These are phyloP conservation scores for Phytophthora sojae DNA, from an alignment of 352 stramenopile genomes.

Conservation along the genomic window DNA sequence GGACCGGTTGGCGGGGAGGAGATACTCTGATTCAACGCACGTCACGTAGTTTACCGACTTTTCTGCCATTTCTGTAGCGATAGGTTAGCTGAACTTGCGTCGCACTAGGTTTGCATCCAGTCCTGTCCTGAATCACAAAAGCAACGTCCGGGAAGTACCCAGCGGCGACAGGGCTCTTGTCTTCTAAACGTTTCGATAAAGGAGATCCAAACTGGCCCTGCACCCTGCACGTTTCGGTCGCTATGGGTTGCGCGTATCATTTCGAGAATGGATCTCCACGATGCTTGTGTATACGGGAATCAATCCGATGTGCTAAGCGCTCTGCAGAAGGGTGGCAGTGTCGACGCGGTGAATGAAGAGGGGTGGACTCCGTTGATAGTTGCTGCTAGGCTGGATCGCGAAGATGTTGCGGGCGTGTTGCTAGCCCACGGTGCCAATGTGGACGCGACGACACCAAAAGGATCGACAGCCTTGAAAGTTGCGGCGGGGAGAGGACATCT, in stretches of 20 bases:
- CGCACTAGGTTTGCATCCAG: too few relatives aligned
- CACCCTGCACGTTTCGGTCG: too few relatives aligned
- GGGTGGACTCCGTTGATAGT: neutral
- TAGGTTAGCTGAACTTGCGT: neutral
- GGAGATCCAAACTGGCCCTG: too few relatives aligned
- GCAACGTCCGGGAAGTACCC: too few relatives aligned
- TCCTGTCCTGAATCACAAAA: too few relatives aligned
- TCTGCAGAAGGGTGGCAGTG: neutral
- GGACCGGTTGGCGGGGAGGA: too few relatives aligned
- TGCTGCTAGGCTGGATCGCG: neutral
- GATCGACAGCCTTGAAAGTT: neutral
- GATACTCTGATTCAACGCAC: neutral
- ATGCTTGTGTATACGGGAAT: neutral
- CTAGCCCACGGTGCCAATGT: neutral
- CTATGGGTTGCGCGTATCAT: neutral
- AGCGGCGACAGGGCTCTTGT: too few relatives aligned
- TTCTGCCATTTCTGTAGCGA: neutral
- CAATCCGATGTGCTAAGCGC: neutral
- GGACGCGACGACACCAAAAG: neutral
- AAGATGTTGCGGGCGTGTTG: neutral
- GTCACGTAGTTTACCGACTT: neutral
- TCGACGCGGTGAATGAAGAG: neutral
- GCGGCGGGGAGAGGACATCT: neutral
- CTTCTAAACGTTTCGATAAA: too few relatives aligned
- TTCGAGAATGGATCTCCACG: neutral